Conservation (phyloP, 2,329 filamentous ascomycete species). For the Hysterium pulicare region DNA sequence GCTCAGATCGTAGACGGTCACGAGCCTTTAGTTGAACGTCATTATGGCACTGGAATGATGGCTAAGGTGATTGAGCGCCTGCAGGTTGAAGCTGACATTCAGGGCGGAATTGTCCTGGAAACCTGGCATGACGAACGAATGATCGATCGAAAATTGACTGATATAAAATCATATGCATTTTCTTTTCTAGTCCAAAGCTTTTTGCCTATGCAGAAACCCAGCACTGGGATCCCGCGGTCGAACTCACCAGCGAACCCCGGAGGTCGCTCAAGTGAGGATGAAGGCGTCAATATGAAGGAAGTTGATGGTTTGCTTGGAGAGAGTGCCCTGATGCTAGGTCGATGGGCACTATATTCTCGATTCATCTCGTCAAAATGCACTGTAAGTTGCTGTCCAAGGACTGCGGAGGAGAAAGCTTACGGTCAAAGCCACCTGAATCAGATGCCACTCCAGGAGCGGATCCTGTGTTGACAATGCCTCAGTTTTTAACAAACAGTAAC, state of each 20-base stretch:
- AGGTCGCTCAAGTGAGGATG: constrained; percentile 76
- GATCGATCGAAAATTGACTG: constrained; percentile 82
- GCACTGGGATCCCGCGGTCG: constrained; percentile 62
- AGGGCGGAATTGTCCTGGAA: constrained; percentile 92
- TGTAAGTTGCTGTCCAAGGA: constrained; percentile 48
- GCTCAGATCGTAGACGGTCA: constrained; percentile 94
- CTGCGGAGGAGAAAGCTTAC: constrained; percentile 13
- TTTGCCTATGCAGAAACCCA: constrained; percentile 64
- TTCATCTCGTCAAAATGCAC: constrained; percentile 85
- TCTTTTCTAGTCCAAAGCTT: constrained; percentile 97
- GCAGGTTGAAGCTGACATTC: constrained; percentile 91
- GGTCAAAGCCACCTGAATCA: constrained; percentile 24
- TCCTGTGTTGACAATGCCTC: constrained; percentile 61
- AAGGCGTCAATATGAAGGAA: constrained; percentile 94
- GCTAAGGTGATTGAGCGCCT: constrained; percentile 86
- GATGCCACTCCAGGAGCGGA: constrained; percentile 54
- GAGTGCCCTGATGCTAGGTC: constrained; percentile 84
- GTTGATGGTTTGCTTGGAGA: constrained; percentile 84
- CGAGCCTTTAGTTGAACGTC: constrained; percentile 83
- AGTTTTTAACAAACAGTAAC: constrained; percentile 74
- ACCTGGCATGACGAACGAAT: constrained; percentile 89
- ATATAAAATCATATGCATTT: constrained; percentile 97
- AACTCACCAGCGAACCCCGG: constrained; percentile 67
- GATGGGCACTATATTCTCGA: constrained; percentile 88
- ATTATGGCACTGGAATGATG: constrained; percentile 94